Conservation (phyloP, 257 asterid species). For the Ocimum tenuiflorum region DNA sequence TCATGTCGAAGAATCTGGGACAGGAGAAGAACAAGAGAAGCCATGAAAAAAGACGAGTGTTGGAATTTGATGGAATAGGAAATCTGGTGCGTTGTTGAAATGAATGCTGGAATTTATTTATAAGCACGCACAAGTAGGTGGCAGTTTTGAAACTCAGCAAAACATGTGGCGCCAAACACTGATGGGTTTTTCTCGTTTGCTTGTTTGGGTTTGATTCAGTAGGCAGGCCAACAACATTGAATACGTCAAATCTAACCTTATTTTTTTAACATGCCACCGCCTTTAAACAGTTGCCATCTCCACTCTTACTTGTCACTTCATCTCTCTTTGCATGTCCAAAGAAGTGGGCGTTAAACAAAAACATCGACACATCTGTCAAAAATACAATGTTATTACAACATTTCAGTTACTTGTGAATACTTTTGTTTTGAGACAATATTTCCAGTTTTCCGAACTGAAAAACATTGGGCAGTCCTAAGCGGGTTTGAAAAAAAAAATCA, state of each 20-base stretch:
- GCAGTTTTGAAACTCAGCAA: not conserved
- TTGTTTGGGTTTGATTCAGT: not conserved
- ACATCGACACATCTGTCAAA: too few species aligned
- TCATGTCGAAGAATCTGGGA: conserved; percentile 16
- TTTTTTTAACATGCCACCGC: too few species aligned
- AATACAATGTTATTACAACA: too few species aligned
- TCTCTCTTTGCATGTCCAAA: too few species aligned
- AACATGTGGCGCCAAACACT: not conserved
- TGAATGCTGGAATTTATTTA: not conserved
- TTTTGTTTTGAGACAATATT: too few species aligned
- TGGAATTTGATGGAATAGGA: not conserved
- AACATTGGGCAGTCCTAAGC: too few species aligned
- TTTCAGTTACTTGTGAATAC: too few species aligned
- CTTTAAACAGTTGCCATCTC: too few species aligned
- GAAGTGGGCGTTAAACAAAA: too few species aligned
- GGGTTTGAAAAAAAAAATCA: too few species aligned
- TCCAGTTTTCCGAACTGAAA: too few species aligned
- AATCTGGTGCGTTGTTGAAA: not conserved
- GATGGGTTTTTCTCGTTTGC: not conserved
- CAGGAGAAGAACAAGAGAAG: conserved; percentile 26
- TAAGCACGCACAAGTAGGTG: conserved; percentile 4
- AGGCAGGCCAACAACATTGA: not conserved
- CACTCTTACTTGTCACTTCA: not conserved
- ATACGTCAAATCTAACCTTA: not conserved
- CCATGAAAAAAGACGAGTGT: not conserved